Base-by-base conservation (phyloP, 768 basidiomycete genomes). In the Amanita polypyramis region DNA sequence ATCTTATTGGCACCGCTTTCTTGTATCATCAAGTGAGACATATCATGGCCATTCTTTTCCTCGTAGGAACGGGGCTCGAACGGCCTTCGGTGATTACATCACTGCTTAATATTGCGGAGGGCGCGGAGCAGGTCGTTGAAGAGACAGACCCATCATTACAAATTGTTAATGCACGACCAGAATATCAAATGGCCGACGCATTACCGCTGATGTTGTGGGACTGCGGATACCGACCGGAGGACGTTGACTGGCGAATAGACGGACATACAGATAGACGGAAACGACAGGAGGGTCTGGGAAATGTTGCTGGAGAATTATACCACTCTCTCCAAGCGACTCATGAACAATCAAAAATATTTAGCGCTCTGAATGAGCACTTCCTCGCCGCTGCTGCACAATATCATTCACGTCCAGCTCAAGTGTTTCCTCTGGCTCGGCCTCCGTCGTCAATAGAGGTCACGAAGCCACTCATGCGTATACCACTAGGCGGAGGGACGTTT, bases 21-120 rank as follows among this genome's bases (percentile, higher is more conserved):
- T 70, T 98, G 35, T 97, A 93, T 65, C 91, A 98, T 64, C 94
- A 96, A 70, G 94, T 96, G 11, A 77, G 94, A 32, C 91, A 94
- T 56, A 94, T 96, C 65, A 85, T 96, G 77, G 88, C 87, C 2
- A 62, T 95, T 43, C 73, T 98, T 15, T 90, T 97, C 63, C 80
- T 96, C 42, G 76, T 95, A 44, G 95, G 93, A 14, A 64, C 83
- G 0, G 79, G 85, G 0, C 73, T 92, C 47, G 95, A 97, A 59
- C 58, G 67, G 5, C 84, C 89, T 0, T 71, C 71, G 15, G 69
- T 95, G 49, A 68, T 97, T 11, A 68, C 77, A 9, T 68, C 80
- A 9, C 70, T 98, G 19, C 70, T 96, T 60, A 87, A 95, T 62
- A 76, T 80, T 15, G 74, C 75, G 48, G 68, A 65, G 34, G 70